Evolutionary conservation across 768 basidiomycete genomes (phyloP).

Genomic region (Collybiopsis luxurians): DNA sequence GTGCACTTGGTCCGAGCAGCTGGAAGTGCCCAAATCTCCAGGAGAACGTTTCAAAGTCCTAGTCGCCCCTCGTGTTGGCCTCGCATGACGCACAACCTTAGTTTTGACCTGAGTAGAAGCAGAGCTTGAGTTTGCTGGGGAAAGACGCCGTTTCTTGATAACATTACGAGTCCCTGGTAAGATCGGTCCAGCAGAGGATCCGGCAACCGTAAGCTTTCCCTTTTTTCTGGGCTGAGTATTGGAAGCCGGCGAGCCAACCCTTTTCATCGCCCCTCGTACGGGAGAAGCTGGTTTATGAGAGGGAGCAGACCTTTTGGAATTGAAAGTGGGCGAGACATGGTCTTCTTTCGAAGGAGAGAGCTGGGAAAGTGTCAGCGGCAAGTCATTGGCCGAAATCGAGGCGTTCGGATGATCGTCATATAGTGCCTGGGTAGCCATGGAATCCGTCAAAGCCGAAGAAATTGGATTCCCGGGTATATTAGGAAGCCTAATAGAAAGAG

Average conservation of each 20-base stretch:
- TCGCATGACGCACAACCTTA: background rate
- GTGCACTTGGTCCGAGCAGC: background rate
- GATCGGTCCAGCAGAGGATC: background rate
- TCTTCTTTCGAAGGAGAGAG: slow-evolving; percentile 40
- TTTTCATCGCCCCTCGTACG: slow-evolving; percentile 45
- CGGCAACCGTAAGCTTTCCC: slow-evolving; percentile 21
- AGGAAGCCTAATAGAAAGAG: background rate
- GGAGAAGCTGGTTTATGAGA: slow-evolving; percentile 29
- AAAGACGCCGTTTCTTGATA: background rate
- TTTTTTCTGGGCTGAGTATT: slow-evolving; percentile 26
- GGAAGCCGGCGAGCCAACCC: slow-evolving; percentile 31
- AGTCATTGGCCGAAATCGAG: background rate
- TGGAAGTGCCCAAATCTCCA: background rate
- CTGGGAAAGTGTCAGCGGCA: slow-evolving; percentile 45
- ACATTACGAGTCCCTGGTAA: slow-evolving; percentile 6
- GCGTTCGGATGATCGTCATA: slow-evolving; percentile 17
- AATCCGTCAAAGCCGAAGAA: background rate
- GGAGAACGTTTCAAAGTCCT: background rate
- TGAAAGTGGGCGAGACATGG: background rate
- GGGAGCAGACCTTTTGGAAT: background rate
- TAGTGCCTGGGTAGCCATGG: slow-evolving; percentile 16
- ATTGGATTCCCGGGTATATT: background rate
- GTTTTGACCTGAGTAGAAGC: background rate
- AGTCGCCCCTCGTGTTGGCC: background rate
- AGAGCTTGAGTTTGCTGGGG: background rate